Percentiles rank a stretch among this genome's conserved stretches.
Conservation (phyloP, 805 yeast species). For the Starmerella powellii region DNA sequence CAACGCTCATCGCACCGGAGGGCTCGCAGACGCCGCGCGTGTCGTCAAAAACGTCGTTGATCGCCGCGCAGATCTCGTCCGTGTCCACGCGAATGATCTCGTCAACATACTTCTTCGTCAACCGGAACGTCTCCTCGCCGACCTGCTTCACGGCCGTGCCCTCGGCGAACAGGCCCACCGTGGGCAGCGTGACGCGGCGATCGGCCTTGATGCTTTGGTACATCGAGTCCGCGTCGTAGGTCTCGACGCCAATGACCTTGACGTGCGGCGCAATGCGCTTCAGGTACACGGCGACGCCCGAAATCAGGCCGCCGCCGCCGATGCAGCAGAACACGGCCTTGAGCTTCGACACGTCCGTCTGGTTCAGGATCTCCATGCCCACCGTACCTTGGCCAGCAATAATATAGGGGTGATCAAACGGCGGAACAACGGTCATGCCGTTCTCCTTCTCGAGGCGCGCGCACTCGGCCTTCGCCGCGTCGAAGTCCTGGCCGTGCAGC, state of each 20-base stretch:
- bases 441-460: slow-evolving; percentile 52
- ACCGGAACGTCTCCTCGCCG: slow-evolving; percentile 85
- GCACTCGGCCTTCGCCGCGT: slow-evolving; percentile 89
- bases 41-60: slow-evolving; percentile 91
- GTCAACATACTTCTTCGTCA: slow-evolving; percentile 69
- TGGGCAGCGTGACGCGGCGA: slow-evolving; percentile 43
- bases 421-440: slow-evolving; percentile 85
- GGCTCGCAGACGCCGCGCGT: slow-evolving; percentile 92
- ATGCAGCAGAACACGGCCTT: slow-evolving; percentile 84
- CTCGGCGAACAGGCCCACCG: slow-evolving; percentile 96
- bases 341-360: slow-evolving; percentile 61
- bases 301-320: slow-evolving; percentile 94
- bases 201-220: slow-evolving; percentile 51
- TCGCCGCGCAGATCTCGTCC: slow-evolving; percentile 93
- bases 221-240: slow-evolving; percentile 91
- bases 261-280: slow-evolving; percentile 97
- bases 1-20: slow-evolving; percentile 91
- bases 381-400: slow-evolving; percentile 99
- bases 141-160: slow-evolving; percentile 90
- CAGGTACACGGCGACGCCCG: slow-evolving; percentile 82
- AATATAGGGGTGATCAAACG: slow-evolving; percentile 94
- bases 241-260: slow-evolving; percentile 89
- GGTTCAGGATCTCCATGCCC: slow-evolving; percentile 85
- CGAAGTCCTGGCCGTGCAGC: slow-evolving; percentile 85
- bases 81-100: slow-evolving; percentile 76